Evolutionary conservation across 116 monocot species (phyloP).

Genomic region (Phalaenopsis hybrid): DNA sequence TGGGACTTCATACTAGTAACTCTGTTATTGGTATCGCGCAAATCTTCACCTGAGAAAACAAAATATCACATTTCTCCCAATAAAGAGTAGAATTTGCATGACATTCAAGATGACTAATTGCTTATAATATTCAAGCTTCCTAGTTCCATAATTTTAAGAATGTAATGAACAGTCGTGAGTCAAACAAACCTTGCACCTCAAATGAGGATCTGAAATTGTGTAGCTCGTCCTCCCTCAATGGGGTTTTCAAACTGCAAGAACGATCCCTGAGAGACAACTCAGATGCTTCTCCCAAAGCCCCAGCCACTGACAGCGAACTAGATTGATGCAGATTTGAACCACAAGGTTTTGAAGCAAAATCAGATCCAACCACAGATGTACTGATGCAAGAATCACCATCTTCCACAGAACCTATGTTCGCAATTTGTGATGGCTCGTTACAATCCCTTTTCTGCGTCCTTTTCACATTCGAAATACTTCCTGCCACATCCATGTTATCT

Average conservation of each 20-base stretch:
- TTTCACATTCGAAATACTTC: neutral
- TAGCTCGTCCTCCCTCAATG: slow-evolving; percentile 11
- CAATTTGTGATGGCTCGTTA: slow-evolving; percentile 3
- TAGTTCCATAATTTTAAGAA: slow-evolving; percentile 1
- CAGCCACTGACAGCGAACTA: slow-evolving; percentile 3
- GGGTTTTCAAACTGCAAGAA: slow-evolving; percentile 13
- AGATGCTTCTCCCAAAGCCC: slow-evolving; percentile 10
- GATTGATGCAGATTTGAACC: slow-evolving; percentile 2
- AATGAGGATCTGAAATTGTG: slow-evolving; percentile 20
- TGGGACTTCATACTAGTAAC: slow-evolving; percentile 2
- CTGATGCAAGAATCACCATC: slow-evolving; percentile 2
- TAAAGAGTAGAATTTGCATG: neutral
- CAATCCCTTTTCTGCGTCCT: slow-evolving; percentile 4
- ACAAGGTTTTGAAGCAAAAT: slow-evolving; percentile 24
- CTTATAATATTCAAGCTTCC: slow-evolving; percentile 2
- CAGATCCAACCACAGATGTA: slow-evolving; percentile 9
- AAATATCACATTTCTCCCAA: neutral
- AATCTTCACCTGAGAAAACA: slow-evolving; percentile 20
- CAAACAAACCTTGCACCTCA: slow-evolving; percentile 43
- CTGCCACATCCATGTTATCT: slow-evolving; percentile 12
- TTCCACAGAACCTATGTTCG: slow-evolving; percentile 12
- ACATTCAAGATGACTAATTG: neutral
- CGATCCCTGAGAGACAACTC: slow-evolving; percentile 9
- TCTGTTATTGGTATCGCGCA: slow-evolving; percentile 5
- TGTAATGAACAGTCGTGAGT: neutral